These are phyloP conservation scores for Flaveria floridana DNA, from an alignment of 140 eudicot species.

Conservation along the genomic window DNA sequence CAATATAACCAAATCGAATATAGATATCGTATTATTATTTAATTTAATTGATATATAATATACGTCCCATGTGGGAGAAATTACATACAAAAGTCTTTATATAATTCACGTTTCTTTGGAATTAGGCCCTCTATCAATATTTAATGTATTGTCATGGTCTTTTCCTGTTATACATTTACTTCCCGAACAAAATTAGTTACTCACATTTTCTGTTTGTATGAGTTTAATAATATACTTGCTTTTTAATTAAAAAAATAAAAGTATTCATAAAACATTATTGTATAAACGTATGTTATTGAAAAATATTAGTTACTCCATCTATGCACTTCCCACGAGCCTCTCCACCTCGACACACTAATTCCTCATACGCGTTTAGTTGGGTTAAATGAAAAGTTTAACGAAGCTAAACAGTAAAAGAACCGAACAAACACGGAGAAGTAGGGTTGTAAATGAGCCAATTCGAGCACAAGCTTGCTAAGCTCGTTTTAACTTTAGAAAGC, in stretches of 20 bases:
- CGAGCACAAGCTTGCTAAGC: too few species aligned
- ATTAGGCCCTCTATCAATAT: conserved; percentile 17
- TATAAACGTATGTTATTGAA: neutral
- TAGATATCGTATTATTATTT: neutral
- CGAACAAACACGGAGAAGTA: too few species aligned
- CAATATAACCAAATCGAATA: neutral
- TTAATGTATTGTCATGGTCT: neutral
- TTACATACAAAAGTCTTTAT: neutral
- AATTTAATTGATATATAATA: neutral
- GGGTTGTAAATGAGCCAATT: too few species aligned
- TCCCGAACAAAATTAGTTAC: neutral
- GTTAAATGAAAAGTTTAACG: too few species aligned
- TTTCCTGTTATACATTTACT: neutral
- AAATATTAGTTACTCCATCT: too few species aligned
- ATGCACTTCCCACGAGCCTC: too few species aligned
- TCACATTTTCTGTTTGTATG: conserved; percentile 11
- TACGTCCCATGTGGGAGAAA: conserved; percentile 24
- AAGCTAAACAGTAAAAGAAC: too few species aligned
- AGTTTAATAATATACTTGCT: neutral
- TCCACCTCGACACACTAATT: too few species aligned
- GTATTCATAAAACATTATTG: neutral
- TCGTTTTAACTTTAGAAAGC: too few species aligned
- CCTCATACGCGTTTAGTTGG: too few species aligned
- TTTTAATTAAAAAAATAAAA: neutral
- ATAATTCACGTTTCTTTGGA: conserved; percentile 14